Conservation (phyloP, 2,329 filamentous ascomycete genomes). For the Fonsecaea pedrosoi region DNA sequence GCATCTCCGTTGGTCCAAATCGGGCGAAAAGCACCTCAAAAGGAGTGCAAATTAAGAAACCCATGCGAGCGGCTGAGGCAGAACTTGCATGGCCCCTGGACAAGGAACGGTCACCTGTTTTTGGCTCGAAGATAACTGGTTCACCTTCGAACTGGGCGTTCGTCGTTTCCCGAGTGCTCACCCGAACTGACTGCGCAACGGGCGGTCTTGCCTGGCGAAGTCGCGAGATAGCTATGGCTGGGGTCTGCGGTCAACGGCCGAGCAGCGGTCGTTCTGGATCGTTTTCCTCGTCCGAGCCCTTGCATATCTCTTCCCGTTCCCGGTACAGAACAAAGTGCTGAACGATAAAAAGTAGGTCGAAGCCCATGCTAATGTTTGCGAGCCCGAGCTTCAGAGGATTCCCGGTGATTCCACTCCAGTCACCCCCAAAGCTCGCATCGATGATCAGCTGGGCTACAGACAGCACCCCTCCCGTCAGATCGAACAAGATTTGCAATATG, state of each 20-base stretch:
- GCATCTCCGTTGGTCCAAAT: slow-evolving; percentile 1
- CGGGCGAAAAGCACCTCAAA: neutral
- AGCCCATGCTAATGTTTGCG: slow-evolving; percentile 82
- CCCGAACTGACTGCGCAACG: neutral
- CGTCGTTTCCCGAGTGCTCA: neutral
- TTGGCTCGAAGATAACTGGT: neutral
- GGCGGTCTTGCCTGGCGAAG: neutral
- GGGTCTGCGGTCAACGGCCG: slow-evolving; percentile 9
- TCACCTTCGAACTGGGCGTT: neutral
- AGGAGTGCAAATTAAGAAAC: slow-evolving; percentile 7
- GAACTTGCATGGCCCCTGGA: neutral
- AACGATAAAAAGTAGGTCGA: slow-evolving; percentile 82
- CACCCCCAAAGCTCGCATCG: slow-evolving; percentile 80
- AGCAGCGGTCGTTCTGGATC: slow-evolving; percentile 28
- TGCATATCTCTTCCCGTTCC: slow-evolving; percentile 34
- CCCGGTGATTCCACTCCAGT: slow-evolving; percentile 89
- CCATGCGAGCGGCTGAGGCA: neutral
- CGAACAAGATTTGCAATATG: slow-evolving; percentile 82
- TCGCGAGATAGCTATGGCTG: neutral
- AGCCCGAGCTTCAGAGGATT: slow-evolving; percentile 91
- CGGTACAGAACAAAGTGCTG: slow-evolving; percentile 88
- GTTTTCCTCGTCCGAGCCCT: slow-evolving; percentile 18
- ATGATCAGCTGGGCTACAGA: slow-evolving; percentile 82
- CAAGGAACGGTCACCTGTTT: neutral
- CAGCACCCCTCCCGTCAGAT: slow-evolving; percentile 79